Conservation (phyloP, 805 yeast species). For the Myxozyma geophila region DNA sequence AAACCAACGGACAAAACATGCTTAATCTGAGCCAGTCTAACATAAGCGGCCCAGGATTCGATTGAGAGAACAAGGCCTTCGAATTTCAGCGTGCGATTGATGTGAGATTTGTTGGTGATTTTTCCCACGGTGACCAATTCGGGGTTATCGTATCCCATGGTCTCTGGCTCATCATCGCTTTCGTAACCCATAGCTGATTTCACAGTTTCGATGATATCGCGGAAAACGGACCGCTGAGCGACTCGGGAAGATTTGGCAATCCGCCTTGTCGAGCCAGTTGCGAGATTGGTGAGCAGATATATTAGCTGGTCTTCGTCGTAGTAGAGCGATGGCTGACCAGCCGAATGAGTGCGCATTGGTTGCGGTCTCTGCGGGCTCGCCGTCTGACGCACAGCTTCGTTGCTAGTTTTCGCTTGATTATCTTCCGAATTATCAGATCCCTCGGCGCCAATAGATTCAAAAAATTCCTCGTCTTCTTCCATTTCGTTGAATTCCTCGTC, state of each 20-base stretch:
- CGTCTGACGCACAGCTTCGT: neutral
- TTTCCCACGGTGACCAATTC: conserved; percentile 12
- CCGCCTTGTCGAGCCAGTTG: conserved; percentile 37
- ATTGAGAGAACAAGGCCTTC: conserved; percentile 28
- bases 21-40: conserved; percentile 35
- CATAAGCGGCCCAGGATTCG: conserved; percentile 37
- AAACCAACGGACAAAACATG: conserved; percentile 35
- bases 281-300: conserved; percentile 31
- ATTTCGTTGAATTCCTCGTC: conserved; percentile 3
- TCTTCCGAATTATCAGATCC: conserved; percentile 1
- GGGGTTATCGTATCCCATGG: conserved; percentile 17
- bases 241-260: conserved; percentile 37
- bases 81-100: conserved; percentile 34
- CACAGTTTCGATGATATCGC: conserved; percentile 39
- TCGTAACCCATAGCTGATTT: conserved; percentile 18
- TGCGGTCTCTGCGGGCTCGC: conserved; percentile 5
- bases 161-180: conserved; percentile 12
- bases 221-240: conserved; percentile 37
- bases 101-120: conserved; percentile 18
- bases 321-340: conserved; percentile 26
- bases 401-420: conserved; percentile 10
- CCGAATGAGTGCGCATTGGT: conserved; percentile 14
- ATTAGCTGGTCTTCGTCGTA: conserved; percentile 31
- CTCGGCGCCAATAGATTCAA: conserved; percentile 17
- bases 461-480: conserved; percentile 23